Conservation (phyloP, 345 rosid species). For the Salix exigua region DNA sequence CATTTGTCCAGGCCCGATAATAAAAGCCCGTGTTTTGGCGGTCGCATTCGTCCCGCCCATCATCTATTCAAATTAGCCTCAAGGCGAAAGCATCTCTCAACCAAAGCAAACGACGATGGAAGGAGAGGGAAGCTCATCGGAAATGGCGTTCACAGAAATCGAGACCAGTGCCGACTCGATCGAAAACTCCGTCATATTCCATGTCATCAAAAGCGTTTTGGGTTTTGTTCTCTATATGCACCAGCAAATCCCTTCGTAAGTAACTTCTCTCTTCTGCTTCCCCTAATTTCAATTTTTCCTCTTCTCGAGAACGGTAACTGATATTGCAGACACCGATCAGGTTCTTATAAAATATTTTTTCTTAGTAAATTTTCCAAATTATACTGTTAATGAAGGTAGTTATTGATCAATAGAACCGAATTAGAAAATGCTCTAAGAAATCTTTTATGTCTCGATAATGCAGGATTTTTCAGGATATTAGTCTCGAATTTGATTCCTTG, state of each 20-base stretch:
- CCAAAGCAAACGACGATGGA: background rate
- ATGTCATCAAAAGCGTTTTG: constrained; percentile 54
- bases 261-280: constrained; percentile 3
- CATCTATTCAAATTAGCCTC: background rate
- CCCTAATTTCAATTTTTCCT: background rate
- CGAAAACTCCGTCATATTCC: constrained; percentile 49
- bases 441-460: background rate
- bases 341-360: background rate
- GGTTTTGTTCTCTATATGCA: constrained; percentile 92
- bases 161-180: constrained; percentile 44
- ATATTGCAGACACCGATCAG: background rate
- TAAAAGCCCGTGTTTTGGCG: background rate
- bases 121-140: constrained; percentile 13
- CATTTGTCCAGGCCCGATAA: background rate
- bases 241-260: constrained; percentile 91
- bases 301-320: background rate
- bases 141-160: constrained; percentile 14
- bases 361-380: background rate
- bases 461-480: constrained; percentile 75
- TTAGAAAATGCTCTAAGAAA: background rate
- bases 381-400: background rate
- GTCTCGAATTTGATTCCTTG: constrained; percentile 51
- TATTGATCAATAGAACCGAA: background rate
- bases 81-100: background rate
- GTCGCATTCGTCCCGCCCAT: background rate